phyloP scores from a whole-genome alignment of 345 rosid genomes.

The Citrus medica region DNA sequence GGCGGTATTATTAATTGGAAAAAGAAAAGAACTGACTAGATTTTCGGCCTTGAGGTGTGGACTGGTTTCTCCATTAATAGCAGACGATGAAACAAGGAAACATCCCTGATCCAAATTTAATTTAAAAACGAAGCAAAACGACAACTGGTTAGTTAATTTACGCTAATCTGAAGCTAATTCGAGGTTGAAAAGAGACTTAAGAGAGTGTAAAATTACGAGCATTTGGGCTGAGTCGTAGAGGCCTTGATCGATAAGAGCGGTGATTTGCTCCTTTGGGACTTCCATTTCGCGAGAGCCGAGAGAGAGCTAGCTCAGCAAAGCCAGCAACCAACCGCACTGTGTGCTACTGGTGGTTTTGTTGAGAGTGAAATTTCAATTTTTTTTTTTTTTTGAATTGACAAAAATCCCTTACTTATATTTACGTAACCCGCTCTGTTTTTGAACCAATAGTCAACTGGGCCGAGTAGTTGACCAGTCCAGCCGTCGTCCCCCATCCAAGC shows the following conservation, averaged over 20 bases:
- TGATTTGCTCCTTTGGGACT: slow-evolving; percentile 75
- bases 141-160: background rate
- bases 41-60: slow-evolving; percentile 90
- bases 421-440: background rate
- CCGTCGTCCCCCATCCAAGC: background rate
- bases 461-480: background rate
- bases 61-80: slow-evolving; percentile 61
- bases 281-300: slow-evolving; percentile 48
- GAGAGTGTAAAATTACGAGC: slow-evolving; percentile 44
- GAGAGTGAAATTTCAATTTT: background rate
- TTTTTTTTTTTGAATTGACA: background rate
- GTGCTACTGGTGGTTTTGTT: background rate
- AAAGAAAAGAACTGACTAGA: slow-evolving; percentile 38
- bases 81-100: slow-evolving; percentile 81
- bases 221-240: slow-evolving; percentile 77
- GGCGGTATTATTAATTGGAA: too few relatives aligned
- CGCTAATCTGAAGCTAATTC: slow-evolving; percentile 7
- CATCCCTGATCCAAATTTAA: slow-evolving; percentile 47
- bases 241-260: slow-evolving; percentile 71
- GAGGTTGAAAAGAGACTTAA: background rate
- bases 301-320: too few relatives aligned
- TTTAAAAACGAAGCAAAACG: background rate
- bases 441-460: background rate
- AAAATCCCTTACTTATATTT: too few relatives aligned
- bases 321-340: too few relatives aligned